Evolutionary conservation across 148 eudicot species (phyloP), one percentile per base, ranked within the genome.

Genomic region (Rhododendron henanense): DNA sequence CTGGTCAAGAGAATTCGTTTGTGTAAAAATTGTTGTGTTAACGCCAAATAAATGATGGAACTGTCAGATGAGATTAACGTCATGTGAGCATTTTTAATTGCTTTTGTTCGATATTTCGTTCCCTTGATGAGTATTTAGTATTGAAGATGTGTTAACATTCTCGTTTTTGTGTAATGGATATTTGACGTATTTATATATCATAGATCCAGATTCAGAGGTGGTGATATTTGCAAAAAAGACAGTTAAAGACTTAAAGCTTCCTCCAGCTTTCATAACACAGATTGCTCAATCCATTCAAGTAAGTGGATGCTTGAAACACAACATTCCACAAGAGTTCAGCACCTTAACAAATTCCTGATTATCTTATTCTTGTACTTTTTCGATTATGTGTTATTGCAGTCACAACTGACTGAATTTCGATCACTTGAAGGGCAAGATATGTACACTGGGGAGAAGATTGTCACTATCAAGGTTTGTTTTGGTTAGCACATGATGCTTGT

Each of bases 261-360:
- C 98, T 78, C 94, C 94, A 19, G 95, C 93, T 84, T 96, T 95
- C 83, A 87, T 93, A 28, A 92, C 97, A 39, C 99, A 94, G 89
- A 96, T 96, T 90, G 95, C 97, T 90, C 99, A 96, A 89, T 93
- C 98, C 81, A 95, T 96, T 83, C 98, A 95, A 89, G 99, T 96
- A 87, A 82, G 89, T 84, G 51, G 65, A 59, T 61, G 37, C 41
- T n/a, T 37, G 55, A 81, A 55, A 65, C 71, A 51, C 37, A 50
- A 37, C 21, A 16, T 45, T 65, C 71, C n/a, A 11, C 39, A 7
- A 5, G 37, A 77, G 45, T 77, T 6, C 82, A 85, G 45, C 57
- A 41, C 69, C 76, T 33, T 25, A 18, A 74, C 18, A 53, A 61
- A 37, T 77, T 63, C 0, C 75, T 79, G 4, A 51, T 67, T 28